A percentile compares a stretch with the other conserved stretches of the same genome.
phyloP scores from a whole-genome alignment of 1,284 basidiomycete species.

The Cryptococcus jaspeensis region DNA sequence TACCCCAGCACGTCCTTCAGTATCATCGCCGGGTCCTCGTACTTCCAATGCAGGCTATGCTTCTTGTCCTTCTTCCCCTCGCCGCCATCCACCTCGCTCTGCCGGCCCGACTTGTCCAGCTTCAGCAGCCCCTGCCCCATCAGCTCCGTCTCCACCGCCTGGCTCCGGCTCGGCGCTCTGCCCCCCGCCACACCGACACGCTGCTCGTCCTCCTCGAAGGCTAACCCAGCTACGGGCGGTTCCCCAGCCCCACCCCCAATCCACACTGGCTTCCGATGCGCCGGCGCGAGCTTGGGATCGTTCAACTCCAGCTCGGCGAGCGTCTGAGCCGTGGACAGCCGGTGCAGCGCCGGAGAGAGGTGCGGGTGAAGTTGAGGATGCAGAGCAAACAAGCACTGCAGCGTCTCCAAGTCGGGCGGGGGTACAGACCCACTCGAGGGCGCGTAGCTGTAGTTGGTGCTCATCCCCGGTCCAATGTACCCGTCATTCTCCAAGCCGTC shows the following conservation, averaged over 20 bases:
- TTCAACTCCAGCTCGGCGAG: constrained; percentile 27
- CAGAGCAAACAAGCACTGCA: constrained; percentile 41
- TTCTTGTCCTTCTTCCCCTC: constrained; percentile 45
- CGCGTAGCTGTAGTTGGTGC: neutral
- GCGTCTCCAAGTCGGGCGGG: constrained; percentile 26
- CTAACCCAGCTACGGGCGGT: too few relatives aligned
- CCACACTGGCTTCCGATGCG: neutral
- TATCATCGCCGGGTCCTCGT: constrained; percentile 51
- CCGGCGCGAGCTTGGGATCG: constrained; percentile 1
- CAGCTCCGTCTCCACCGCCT: constrained; percentile 18
- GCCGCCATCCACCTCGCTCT: constrained; percentile 25
- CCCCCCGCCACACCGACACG: neutral
- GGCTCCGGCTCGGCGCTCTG: constrained; percentile 2
- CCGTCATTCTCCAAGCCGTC: neutral
- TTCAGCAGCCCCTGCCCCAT: constrained; percentile 38
- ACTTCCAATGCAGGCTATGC: constrained; percentile 51
- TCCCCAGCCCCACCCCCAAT: neutral
- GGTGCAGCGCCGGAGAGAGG: constrained; percentile 42
- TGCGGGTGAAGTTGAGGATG: constrained; percentile 40
- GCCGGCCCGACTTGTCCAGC: constrained; percentile 39
- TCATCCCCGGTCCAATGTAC: neutral
- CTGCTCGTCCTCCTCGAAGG: too few relatives aligned
- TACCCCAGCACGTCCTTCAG: constrained; percentile 48
- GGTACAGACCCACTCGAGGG: constrained; percentile 17
- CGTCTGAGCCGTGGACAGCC: constrained; percentile 32